Conservation (phyloP, 768 basidiomycete species). For the Phaffia australis region DNA sequence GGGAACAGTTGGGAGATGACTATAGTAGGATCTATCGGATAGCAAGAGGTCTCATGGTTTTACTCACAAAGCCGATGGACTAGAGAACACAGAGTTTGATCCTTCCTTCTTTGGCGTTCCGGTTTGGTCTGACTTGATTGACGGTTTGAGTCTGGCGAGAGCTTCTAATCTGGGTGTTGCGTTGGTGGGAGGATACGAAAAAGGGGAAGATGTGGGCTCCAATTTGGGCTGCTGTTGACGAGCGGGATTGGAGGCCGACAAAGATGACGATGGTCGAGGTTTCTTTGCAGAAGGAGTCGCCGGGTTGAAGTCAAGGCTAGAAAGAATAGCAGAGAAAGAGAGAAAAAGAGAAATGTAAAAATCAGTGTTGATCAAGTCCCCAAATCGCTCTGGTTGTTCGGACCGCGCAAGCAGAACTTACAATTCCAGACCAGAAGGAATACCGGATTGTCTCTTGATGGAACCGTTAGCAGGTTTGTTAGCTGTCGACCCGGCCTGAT, state of each 20-base stretch:
- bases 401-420: no score
- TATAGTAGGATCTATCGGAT: background rate
- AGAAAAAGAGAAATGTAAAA: background rate
- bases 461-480: slow-evolving; percentile 5
- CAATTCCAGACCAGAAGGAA: background rate
- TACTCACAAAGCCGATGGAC: slow-evolving; percentile 1
- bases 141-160: background rate
- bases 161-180: background rate
- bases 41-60: background rate
- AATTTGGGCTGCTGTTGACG: background rate
- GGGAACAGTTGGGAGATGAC: background rate
- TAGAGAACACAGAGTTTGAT: background rate
- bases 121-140: background rate
- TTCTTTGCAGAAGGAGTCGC: slow-evolving; percentile 14
- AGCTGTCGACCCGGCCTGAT: background rate
- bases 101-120: background rate
- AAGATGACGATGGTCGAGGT: slow-evolving; percentile 1
- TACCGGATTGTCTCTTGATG: background rate
- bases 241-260: background rate
- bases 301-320: slow-evolving; percentile 11
- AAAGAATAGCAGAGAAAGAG: background rate
- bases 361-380: no score
- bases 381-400: no score
- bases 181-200: background rate
- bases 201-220: background rate